Percentiles rank a stretch among this genome's conserved stretches.
phyloP scores from a whole-genome alignment of 306 rosid genomes.

The Phaseolus lunatus region DNA sequence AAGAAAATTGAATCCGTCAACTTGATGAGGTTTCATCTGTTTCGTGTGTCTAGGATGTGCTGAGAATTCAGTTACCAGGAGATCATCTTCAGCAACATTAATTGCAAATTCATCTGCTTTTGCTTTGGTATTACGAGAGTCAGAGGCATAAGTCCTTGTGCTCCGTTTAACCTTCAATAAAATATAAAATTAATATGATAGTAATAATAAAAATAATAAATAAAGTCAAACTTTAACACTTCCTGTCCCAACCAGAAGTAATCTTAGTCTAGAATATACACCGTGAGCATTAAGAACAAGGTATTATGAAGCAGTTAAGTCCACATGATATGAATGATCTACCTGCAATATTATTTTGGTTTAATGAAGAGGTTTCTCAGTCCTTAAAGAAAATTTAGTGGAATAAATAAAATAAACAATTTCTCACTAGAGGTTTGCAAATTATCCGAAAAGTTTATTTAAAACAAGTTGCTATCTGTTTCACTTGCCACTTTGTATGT shows the following conservation, averaged over 20 bases:
- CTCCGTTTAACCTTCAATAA: slow-evolving; percentile 40
- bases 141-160: slow-evolving; percentile 72
- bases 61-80: slow-evolving; percentile 58
- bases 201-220: neutral
- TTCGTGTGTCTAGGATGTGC: slow-evolving; percentile 87
- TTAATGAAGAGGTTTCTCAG: slow-evolving; percentile 3
- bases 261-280: slow-evolving; percentile 8
- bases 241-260: slow-evolving; percentile 1
- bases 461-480: neutral
- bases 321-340: slow-evolving; percentile 14
- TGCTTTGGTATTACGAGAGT: slow-evolving; percentile 62
- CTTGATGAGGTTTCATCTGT: slow-evolving; percentile 93
- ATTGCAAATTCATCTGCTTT: slow-evolving; percentile 56
- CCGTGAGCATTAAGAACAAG: neutral
- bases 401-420: slow-evolving; percentile 8
- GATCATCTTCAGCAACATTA: slow-evolving; percentile 58
- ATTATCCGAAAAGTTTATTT: slow-evolving; percentile 4
- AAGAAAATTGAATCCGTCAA: slow-evolving; percentile 93
- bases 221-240: slow-evolving; percentile 12
- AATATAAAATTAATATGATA: neutral
- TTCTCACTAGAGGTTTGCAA: neutral
- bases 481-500: slow-evolving; percentile 12
- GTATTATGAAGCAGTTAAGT: neutral
- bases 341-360: slow-evolving; percentile 17
- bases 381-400: neutral